Percentiles rank a stretch among this genome's conserved stretches.
Conservation (phyloP, 2,329 filamentous ascomycete species). For the Cercospora sesami region DNA sequence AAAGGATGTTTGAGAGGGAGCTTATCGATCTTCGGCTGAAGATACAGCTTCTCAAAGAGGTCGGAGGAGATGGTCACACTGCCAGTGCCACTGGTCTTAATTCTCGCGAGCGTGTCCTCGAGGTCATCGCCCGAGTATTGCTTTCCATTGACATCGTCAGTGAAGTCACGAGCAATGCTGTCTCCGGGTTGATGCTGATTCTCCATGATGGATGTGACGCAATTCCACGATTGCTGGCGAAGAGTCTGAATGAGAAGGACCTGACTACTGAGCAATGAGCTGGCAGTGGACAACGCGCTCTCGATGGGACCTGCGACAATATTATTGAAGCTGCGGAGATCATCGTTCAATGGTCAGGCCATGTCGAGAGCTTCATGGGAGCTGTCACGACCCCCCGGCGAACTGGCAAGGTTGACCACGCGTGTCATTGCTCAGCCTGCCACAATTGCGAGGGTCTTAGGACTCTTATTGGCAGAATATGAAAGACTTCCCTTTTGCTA, state of each 20-base stretch:
- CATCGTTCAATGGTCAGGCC: constrained; percentile 9
- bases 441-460: background rate
- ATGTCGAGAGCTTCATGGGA: constrained; percentile 8
- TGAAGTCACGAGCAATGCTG: constrained; percentile 26
- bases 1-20: constrained; percentile 26
- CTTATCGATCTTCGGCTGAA: constrained; percentile 25
- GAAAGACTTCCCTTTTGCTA: constrained; percentile 2
- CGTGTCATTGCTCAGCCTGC: background rate
- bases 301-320: background rate
- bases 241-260: background rate
- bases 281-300: background rate
- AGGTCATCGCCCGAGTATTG: constrained; percentile 17
- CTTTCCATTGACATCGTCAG: constrained; percentile 24
- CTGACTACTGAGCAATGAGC: background rate
- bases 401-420: constrained; percentile 7
- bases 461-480: background rate
- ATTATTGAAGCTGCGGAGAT: constrained; percentile 11
- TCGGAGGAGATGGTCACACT: constrained; percentile 29
- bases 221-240: background rate
- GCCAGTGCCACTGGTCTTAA: constrained; percentile 26
- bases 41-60: constrained; percentile 28
- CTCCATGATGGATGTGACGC: background rate
- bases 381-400: constrained; percentile 1
- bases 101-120: constrained; percentile 21
- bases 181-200: constrained; percentile 13